Conservation (phyloP, 2,329 filamentous ascomycete genomes). For the Sporothrix humicola region DNA sequence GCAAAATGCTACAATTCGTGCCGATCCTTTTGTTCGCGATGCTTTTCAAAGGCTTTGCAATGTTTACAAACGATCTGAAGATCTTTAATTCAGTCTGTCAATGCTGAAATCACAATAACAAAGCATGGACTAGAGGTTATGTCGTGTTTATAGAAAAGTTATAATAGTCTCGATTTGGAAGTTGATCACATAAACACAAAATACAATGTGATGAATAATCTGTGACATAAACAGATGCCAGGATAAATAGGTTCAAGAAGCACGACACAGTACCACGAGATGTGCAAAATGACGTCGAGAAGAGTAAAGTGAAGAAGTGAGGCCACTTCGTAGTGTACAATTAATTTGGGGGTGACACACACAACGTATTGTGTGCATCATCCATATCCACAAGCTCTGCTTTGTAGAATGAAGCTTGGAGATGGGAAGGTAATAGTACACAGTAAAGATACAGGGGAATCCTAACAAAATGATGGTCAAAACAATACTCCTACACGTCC, state of each 20-base stretch:
- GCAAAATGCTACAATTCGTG: not conserved
- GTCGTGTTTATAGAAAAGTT: not conserved
- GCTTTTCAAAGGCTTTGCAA: conserved; percentile 20
- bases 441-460: conserved; percentile 24
- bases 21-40: not conserved
- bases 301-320: not conserved
- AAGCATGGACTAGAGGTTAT: not conserved
- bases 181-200: no score
- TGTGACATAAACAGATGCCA: no score
- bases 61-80: not conserved
- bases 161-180: not conserved
- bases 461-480: conserved; percentile 1
- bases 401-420: not conserved
- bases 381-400: not conserved
- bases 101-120: not conserved
- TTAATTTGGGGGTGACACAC: not conserved
- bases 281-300: not conserved
- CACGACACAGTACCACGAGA: not conserved
- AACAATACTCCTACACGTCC: not conserved
- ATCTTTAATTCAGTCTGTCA: no score
- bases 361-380: not conserved
- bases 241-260: not conserved
- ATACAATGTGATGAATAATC: no score
- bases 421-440: not conserved
- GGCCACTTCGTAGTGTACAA: conserved; percentile 10